A percentile compares a stretch with the other conserved stretches of the same genome.
phyloP scores from a whole-genome alignment of 345 rosid genomes.

The Triadica sebifera region DNA sequence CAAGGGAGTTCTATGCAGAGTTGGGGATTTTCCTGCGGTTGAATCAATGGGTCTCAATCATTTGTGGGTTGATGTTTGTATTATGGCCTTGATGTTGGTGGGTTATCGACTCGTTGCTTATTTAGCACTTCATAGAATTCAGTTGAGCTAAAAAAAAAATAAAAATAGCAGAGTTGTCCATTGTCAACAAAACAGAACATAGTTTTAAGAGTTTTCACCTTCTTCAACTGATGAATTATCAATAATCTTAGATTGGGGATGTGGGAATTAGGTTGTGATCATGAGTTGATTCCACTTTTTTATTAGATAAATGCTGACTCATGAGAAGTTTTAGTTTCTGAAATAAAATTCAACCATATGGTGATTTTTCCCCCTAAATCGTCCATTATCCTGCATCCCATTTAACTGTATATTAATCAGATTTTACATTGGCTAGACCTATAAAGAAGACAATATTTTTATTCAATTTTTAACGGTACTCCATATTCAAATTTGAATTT shows the following conservation, averaged over 20 bases:
- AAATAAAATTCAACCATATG: too few relatives aligned
- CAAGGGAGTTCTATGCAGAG: constrained; percentile 64
- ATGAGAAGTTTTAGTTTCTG: neutral
- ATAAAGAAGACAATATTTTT: too few relatives aligned
- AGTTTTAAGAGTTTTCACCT: constrained; percentile 32
- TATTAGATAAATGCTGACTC: neutral
- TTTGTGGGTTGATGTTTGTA: constrained; percentile 78
- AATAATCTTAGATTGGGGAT: constrained; percentile 22
- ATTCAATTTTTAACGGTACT: too few relatives aligned
- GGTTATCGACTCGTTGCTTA: constrained; percentile 87
- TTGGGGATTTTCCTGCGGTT: constrained; percentile 78
- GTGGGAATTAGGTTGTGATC: constrained; percentile 32
- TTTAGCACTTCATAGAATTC: constrained; percentile 72
- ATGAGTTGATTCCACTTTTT: constrained; percentile 22
- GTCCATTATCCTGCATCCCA: too few relatives aligned
- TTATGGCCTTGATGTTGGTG: constrained; percentile 91
- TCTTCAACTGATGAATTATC: constrained; percentile 51
- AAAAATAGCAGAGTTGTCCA: constrained; percentile 2
- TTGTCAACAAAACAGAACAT: neutral
- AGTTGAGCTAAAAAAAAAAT: constrained; percentile 40
- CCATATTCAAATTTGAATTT: too few relatives aligned
- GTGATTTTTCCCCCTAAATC: too few relatives aligned
- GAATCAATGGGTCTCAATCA: constrained; percentile 77
- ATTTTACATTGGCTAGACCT: too few relatives aligned
- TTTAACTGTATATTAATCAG: too few relatives aligned